A percentile compares a stretch with the other conserved stretches of the same genome.
Evolutionary conservation across 2,329 filamentous ascomycete species (phyloP).

Genomic region (Dactylella cylindrospora): DNA sequence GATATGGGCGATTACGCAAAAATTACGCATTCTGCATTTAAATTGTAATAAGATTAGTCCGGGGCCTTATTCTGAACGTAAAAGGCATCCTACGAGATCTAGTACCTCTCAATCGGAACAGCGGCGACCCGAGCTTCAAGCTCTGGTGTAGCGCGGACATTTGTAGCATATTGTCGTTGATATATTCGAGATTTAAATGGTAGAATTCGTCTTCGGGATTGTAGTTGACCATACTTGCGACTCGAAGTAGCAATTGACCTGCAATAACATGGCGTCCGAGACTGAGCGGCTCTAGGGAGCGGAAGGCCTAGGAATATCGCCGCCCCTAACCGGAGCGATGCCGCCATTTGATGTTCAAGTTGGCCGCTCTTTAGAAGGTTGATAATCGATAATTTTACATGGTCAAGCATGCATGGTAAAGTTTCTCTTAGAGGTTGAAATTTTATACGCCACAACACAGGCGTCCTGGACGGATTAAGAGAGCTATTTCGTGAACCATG

Average conservation of each 20-base stretch:
- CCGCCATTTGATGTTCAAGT: conserved; percentile 43
- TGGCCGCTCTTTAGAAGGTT: too few species aligned
- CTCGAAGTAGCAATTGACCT: conserved; percentile 2
- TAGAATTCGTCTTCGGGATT: conserved; percentile 6
- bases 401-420: too few species aligned
- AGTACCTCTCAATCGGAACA: conserved; percentile 73
- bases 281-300: conserved; percentile 16
- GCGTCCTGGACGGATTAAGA: too few species aligned
- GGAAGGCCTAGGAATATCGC: conserved; percentile 29
- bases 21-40: conserved; percentile 66
- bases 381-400: too few species aligned
- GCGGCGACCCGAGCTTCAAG: conserved; percentile 66
- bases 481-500: too few species aligned
- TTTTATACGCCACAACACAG: too few species aligned
- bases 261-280: too few species aligned
- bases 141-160: conserved; percentile 49
- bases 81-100: too few species aligned
- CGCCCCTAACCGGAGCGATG: conserved; percentile 27
- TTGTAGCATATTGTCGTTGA: conserved; percentile 30
- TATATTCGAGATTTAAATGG: background rate
- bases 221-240: conserved; percentile 14
- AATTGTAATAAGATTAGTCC: too few species aligned
- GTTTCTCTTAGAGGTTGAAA: too few species aligned
- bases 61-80: too few species aligned
- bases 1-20: conserved; percentile 98